Conservation (phyloP, 345 rosid genomes). For the Eucalyptus lansdowneana region DNA sequence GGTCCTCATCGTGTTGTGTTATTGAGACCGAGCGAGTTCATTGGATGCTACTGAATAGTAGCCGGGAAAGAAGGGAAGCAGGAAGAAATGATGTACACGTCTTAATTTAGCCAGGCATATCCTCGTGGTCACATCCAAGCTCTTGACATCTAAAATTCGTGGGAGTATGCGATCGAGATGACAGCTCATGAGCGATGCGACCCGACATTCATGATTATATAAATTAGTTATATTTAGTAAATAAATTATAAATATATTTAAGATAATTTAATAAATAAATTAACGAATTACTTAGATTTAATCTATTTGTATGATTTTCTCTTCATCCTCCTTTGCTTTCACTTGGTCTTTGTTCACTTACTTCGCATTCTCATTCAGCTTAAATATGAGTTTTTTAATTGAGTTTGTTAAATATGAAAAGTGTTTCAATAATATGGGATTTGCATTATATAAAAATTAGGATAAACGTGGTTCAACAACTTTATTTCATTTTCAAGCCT, state of each 20-base stretch:
- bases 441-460: too few species aligned
- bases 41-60: background rate
- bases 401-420: too few species aligned
- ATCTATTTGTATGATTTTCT: too few species aligned
- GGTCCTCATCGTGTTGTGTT: background rate
- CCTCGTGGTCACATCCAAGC: background rate
- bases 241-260: too few species aligned
- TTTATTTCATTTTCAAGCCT: background rate
- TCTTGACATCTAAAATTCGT: background rate
- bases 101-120: background rate
- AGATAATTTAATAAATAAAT: too few species aligned
- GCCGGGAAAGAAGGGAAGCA: background rate
- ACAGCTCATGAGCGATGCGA: background rate
- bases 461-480: background rate
- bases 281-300: fast-evolving
- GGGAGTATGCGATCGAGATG: background rate
- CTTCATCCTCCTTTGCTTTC: too few species aligned
- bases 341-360: too few species aligned
- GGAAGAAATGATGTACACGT: background rate
- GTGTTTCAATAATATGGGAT: fast-evolving
- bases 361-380: too few species aligned
- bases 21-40: background rate
- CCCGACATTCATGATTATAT: fast-evolving
- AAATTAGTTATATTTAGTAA: too few species aligned
- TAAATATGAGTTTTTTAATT: too few species aligned